Conservation (phyloP, 352 stramenopile species). For the Thalassiosira exigua region DNA sequence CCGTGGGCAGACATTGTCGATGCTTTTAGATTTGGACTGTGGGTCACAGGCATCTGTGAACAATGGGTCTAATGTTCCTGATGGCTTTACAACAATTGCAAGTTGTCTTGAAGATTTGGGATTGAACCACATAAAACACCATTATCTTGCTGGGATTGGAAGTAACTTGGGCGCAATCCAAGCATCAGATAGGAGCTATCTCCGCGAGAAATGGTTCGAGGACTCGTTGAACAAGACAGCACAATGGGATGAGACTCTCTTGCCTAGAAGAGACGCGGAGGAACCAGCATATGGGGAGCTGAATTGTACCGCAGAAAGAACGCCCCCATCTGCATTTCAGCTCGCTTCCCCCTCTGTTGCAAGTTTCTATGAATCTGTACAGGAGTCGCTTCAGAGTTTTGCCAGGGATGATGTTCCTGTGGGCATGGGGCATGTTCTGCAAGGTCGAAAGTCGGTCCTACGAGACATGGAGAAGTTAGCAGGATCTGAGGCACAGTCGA, state of each 20-base stretch:
- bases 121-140: conserved; percentile 58
- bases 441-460: conserved; percentile 52
- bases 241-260: conserved; percentile 59
- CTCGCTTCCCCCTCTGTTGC: neutral
- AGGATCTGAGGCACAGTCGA: conserved; percentile 56
- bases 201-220: conserved; percentile 81
- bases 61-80: neutral
- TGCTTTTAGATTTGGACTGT: conserved; percentile 52
- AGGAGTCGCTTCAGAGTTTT: conserved; percentile 46
- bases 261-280: conserved; percentile 32
- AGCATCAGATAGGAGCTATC: conserved; percentile 21
- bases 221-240: conserved; percentile 56
- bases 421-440: conserved; percentile 29
- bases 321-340: conserved; percentile 5
- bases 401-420: conserved; percentile 38
- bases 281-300: neutral
- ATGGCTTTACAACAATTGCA: conserved; percentile 34
- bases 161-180: conserved; percentile 12
- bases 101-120: conserved; percentile 68
- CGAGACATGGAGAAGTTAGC: conserved; percentile 46
- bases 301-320: conserved; percentile 5
- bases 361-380: conserved; percentile 53
- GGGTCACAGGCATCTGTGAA: conserved; percentile 22
- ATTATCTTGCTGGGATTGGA: conserved; percentile 68
- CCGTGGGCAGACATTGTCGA: conserved; percentile 40